phyloP scores from a whole-genome alignment of 2,329 filamentous ascomycete species.

The Sordariomycetes sp. region DNA sequence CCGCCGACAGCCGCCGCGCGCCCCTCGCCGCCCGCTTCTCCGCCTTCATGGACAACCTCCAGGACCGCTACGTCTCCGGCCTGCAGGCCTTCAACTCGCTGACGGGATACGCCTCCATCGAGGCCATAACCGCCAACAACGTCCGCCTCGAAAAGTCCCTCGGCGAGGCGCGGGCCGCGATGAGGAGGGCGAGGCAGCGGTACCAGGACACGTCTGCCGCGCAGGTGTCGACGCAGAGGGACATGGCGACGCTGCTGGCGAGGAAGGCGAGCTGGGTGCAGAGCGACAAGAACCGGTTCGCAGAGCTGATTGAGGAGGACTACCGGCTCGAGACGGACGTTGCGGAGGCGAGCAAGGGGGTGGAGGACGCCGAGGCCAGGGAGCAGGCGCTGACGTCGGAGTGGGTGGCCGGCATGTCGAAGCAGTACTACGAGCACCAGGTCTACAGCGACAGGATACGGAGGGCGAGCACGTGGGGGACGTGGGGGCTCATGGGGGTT shows the following conservation, averaged over 20 bases:
- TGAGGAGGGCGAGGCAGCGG: constrained; percentile 57
- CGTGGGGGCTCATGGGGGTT: constrained; percentile 94
- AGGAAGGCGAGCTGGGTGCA: constrained; percentile 89
- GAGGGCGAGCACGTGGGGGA: constrained; percentile 94
- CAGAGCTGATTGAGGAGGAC: constrained; percentile 78
- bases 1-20: constrained; percentile 3
- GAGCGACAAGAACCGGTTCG: constrained; percentile 84
- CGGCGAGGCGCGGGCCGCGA: constrained; percentile 43
- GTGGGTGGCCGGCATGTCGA: constrained; percentile 71
- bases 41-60: constrained; percentile 75
- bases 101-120: constrained; percentile 88
- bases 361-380: constrained; percentile 64
- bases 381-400: constrained; percentile 65
- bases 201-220: constrained; percentile 78
- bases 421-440: constrained; percentile 95
- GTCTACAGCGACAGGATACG: constrained; percentile 98
- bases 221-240: constrained; percentile 81
- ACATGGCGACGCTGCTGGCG: constrained; percentile 87
- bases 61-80: constrained; percentile 72
- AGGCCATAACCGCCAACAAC: constrained; percentile 71
- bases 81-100: constrained; percentile 85
- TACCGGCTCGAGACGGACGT: constrained; percentile 88
- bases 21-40: constrained; percentile 30
- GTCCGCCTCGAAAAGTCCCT: constrained; percentile 48
- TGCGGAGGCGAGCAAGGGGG: constrained; percentile 51